A percentile compares a stretch with the other conserved stretches of the same genome.
Conservation (phyloP, 2,329 filamentous ascomycete species). For the Salinomyces thailandicus region DNA sequence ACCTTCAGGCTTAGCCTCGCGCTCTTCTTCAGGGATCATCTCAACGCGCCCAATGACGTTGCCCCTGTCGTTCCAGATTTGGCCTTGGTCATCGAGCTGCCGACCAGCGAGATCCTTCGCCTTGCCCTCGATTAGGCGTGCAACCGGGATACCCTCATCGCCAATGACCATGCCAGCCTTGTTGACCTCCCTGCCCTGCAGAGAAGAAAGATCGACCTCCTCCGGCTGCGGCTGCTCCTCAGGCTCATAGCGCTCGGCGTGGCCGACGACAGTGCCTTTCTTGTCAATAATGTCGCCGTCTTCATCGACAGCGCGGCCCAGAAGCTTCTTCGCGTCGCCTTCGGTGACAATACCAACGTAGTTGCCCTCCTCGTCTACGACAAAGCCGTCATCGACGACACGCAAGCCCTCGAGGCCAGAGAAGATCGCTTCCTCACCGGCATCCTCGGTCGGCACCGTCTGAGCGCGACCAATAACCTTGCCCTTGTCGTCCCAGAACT, state of each 20-base stretch:
- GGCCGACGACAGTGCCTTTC: constrained; percentile 43
- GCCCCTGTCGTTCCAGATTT: constrained; percentile 61
- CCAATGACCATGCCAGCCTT: constrained; percentile 43
- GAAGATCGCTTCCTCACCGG: constrained; percentile 39
- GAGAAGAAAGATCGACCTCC: constrained; percentile 35
- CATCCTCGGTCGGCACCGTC: constrained; percentile 37
- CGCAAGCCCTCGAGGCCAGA: constrained; percentile 41
- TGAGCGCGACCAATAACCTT: constrained; percentile 42
- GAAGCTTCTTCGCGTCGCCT: constrained; percentile 41
- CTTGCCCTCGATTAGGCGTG: constrained; percentile 57
- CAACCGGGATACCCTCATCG: constrained; percentile 42
- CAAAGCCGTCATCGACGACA: constrained; percentile 40
- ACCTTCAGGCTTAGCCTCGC: constrained; percentile 40
- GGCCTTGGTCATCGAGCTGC: constrained; percentile 61
- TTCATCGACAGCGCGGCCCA: constrained; percentile 41
- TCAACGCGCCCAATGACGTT: constrained; percentile 59
- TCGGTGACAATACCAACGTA: constrained; percentile 40
- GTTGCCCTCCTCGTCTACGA: constrained; percentile 42
- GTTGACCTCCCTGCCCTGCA: constrained; percentile 39
- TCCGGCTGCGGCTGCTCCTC: constrained; percentile 46
- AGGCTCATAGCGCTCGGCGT: constrained; percentile 49
- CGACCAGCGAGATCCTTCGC: constrained; percentile 53
- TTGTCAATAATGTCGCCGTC: constrained; percentile 45
- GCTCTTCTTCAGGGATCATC: constrained; percentile 56
- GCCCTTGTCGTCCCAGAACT: constrained; percentile 46